Percentiles rank a stretch among this genome's conserved stretches.
Evolutionary conservation across 495 filamentous ascomycete species (phyloP).

Genomic region (Umbilicaria muhlenbergii): DNA sequence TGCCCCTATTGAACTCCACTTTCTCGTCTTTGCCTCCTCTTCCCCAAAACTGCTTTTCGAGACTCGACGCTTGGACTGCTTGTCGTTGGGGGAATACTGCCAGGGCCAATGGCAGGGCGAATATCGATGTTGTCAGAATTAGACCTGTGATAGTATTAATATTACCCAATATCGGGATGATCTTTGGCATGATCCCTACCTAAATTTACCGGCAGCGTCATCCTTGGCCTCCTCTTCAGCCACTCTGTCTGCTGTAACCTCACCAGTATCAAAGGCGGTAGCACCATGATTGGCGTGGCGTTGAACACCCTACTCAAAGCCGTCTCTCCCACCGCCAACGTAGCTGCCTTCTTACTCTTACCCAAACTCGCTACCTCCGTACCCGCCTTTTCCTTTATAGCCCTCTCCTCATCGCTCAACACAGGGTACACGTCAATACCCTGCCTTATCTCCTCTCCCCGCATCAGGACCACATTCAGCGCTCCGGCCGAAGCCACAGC

Average conservation of each 20-base stretch:
- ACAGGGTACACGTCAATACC: constrained; percentile 93
- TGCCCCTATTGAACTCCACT: constrained; percentile 87
- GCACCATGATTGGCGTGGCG: constrained; percentile 89
- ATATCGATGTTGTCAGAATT: constrained; percentile 64
- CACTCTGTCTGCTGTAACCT: constrained; percentile 60
- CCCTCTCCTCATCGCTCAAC: constrained; percentile 38
- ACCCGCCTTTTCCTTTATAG: constrained; percentile 39
- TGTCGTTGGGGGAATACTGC: constrained; percentile 88
- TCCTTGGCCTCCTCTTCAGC: constrained; percentile 54
- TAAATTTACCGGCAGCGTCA: constrained; percentile 65
- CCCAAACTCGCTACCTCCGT: constrained; percentile 52
- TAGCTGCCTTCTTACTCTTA: constrained; percentile 75
- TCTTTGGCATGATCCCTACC: constrained; percentile 22
- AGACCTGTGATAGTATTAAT: constrained; percentile 25
- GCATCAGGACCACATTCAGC: constrained; percentile 95
- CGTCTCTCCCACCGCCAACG: constrained; percentile 79
- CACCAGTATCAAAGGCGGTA: constrained; percentile 77
- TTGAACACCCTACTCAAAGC: constrained; percentile 81
- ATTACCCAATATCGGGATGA: neutral
- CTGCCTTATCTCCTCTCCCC: constrained; percentile 79
- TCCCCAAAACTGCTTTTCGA: constrained; percentile 75
- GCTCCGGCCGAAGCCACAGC: constrained; percentile 82
- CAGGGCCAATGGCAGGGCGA: constrained; percentile 73
- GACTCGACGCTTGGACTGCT: constrained; percentile 46
- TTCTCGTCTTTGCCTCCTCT: constrained; percentile 55